A percentile compares a stretch with the other conserved stretches of the same genome.
Conservation (phyloP, 2,329 filamentous ascomycete genomes). For the Trichophaea hybrida region DNA sequence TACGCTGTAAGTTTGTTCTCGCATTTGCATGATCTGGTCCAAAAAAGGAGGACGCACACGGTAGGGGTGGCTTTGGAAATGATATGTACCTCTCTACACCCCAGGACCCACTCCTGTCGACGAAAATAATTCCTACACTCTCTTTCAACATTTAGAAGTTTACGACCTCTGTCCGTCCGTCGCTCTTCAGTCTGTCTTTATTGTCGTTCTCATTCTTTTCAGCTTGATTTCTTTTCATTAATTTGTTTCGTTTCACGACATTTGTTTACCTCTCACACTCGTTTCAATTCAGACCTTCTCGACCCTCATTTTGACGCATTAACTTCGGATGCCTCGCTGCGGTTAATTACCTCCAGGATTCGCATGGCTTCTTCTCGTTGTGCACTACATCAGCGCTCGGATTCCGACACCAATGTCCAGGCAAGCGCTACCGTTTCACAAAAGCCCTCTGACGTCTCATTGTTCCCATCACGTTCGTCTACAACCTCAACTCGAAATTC, state of each 20-base stretch:
- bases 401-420: constrained; percentile 20
- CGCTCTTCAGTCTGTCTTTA: background rate
- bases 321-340: too few species aligned
- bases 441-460: constrained; percentile 3
- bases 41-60: too few species aligned
- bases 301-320: background rate
- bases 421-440: background rate
- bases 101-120: background rate
- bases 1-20: too few species aligned
- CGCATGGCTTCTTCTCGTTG: constrained; percentile 1
- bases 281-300: background rate
- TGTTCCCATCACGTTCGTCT: background rate
- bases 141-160: background rate
- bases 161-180: background rate
- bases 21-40: too few species aligned
- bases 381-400: constrained; percentile 21
- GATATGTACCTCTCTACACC: background rate
- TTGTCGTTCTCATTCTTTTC: background rate
- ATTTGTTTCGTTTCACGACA: background rate
- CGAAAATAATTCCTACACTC: background rate
- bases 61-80: background rate
- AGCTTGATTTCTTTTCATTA: constrained; percentile 1
- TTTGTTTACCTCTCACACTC: background rate
- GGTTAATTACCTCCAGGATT: too few species aligned
- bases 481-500: background rate